Evolutionary conservation across 805 yeast species (phyloP).

Genomic region (Candida wancherniae): DNA sequence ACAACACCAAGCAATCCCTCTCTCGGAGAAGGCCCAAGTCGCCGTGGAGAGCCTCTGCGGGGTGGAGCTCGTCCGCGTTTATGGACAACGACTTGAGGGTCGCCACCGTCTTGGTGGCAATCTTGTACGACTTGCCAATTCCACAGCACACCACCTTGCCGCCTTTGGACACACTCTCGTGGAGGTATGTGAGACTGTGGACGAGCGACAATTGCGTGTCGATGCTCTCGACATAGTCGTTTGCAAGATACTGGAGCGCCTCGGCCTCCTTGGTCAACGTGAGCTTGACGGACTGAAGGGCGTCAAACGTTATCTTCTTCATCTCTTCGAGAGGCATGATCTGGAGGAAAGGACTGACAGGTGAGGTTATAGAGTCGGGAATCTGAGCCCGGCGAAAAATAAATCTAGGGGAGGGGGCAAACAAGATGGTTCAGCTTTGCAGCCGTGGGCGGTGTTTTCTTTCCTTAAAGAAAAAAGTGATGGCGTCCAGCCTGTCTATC

Average conservation of each 20-base stretch:
- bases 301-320: conserved; percentile 16
- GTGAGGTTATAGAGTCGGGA: neutral
- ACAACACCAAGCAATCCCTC: conserved; percentile 55
- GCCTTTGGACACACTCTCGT: conserved; percentile 25
- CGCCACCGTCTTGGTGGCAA: conserved; percentile 74
- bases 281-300: conserved; percentile 31
- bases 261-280: conserved; percentile 44
- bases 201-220: conserved; percentile 44
- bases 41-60: conserved; percentile 87
- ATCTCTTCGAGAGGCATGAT: conserved; percentile 5
- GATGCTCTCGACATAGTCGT: conserved; percentile 42
- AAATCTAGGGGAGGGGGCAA: conserved; percentile 3
- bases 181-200: conserved; percentile 39
- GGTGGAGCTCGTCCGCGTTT: conserved; percentile 65
- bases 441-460: conserved; percentile 1
- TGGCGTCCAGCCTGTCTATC: too few species aligned
- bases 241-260: conserved; percentile 42
- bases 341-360: neutral
- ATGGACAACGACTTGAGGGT: conserved; percentile 77
- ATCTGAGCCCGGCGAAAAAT: conserved; percentile 4
- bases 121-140: conserved; percentile 79
- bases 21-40: conserved; percentile 70
- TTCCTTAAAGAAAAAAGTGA: too few species aligned
- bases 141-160: conserved; percentile 79
- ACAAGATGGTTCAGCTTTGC: conserved; percentile 4